Evolutionary conservation across 2,329 filamentous ascomycete species (phyloP).

Genomic region (Ceratocystis albifundus): DNA sequence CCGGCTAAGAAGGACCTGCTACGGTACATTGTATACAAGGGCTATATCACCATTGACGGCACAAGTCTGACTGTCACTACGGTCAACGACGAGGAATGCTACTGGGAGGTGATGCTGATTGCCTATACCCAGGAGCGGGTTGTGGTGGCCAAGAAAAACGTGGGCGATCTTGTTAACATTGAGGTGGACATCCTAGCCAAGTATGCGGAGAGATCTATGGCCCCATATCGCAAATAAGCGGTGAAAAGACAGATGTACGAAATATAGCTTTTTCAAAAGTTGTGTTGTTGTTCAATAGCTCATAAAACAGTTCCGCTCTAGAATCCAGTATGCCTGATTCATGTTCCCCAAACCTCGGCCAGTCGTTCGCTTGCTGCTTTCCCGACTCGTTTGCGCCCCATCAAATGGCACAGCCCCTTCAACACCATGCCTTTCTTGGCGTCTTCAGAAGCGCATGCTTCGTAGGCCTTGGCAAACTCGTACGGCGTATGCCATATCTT

Average conservation of each 20-base stretch:
- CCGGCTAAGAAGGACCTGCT: constrained; percentile 59
- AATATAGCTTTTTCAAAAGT: background rate
- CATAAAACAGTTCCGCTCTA: background rate
- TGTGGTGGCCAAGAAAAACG: constrained; percentile 64
- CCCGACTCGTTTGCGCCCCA: constrained; percentile 57
- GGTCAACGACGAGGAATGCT: constrained; percentile 66
- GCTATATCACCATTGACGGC: constrained; percentile 86
- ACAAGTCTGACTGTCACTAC: constrained; percentile 85
- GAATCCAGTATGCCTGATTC: background rate
- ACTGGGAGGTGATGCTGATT: constrained; percentile 97
- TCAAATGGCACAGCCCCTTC: constrained; percentile 43
- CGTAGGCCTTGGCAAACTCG: constrained; percentile 59
- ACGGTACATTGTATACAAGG: constrained; percentile 89
- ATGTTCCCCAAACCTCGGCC: constrained; percentile 56
- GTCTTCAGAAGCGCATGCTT: constrained; percentile 41
- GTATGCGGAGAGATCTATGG: constrained; percentile 81
- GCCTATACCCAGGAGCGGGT: constrained; percentile 91
- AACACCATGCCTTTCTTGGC: constrained; percentile 51
- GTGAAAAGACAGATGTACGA: background rate
- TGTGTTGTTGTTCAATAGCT: background rate
- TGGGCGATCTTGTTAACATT: constrained; percentile 75
- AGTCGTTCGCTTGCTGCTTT: constrained; percentile 56
- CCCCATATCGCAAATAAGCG: constrained; percentile 44
- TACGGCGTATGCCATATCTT: constrained; percentile 64
- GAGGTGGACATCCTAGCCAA: constrained; percentile 85